Base-by-base conservation (phyloP, 257 asterid species). In the Ophiorrhiza pumila region DNA sequence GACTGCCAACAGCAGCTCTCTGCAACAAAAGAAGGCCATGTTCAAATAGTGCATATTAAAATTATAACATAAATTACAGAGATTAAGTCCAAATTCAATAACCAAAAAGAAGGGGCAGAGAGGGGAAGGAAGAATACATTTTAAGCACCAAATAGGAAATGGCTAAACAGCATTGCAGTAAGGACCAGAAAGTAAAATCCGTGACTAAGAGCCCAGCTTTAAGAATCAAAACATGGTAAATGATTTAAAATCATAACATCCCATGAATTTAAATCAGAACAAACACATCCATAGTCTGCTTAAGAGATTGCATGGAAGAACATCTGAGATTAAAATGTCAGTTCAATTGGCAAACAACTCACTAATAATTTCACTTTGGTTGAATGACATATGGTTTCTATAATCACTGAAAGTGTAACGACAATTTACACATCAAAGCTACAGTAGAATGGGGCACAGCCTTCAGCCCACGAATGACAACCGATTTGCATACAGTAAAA, bases 1-100 rank as follows among this genome's bases (percentile, higher is more conserved):
- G 90, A 76, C 87, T 88, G 76, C 90, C 93, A 87, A 94, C 84
- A 65, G 94, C 93, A 74, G 93, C 93, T 78, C 74, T 69, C 97
- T 94, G 88, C 86, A 83, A 70, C 23, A 73, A 76, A n/a, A 60
- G 42, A 66, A 29, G 1, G 43, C 15, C 43, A 32, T 25, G n/a
- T 17, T 62, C 37, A 43, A 15, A 46, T 7, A 39, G 37, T 41
- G 31, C 15, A 22, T 46, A 23, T 42, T 1, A 17, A 62, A 37
- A 35, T n/a, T 35, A 62, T 18, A 2, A 34, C 47, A 35, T 18
- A 63, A 37, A 39, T 64, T 27, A 18, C 47, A 34, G 64, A 9
- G 34, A n/a, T 59, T 32, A 31, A 42, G 15, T 43, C 56, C 56
- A 43, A 49, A 25, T 43, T 14, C 31, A 47, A 50, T 8, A 27